Base-by-base conservation (phyloP, 108 stramenopile species). In the Hondaea fermentalgiana region DNA sequence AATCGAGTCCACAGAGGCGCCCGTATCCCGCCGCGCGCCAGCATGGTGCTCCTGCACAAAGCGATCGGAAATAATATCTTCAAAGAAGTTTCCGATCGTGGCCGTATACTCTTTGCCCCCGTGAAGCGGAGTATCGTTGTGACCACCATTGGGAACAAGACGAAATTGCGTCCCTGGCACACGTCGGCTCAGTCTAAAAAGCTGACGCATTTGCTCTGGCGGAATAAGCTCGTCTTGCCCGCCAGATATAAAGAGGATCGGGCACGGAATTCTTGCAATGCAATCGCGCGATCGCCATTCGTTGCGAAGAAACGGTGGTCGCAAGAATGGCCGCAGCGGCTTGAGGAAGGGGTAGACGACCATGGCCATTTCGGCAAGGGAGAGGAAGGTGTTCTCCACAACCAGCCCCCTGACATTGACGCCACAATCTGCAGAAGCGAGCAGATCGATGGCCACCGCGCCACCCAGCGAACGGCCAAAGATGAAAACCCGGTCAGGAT, bases 331-430 rank as follows among this genome's bases (percentile, higher is more conserved):
- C 45, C 25, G n/a, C 51, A 99, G 72, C 21, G 96, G 93, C n/a
- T 94, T 94, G 5, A 97, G 53, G 28, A 95, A 90, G 3, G 98
- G 98, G 94, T 98, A 94, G 44, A 99, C 69, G 89, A 94, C 91
- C 92, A 97, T 97, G 2, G 97, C 98, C 98, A 99, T 99, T 53
- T 92, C 93, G 1, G 96, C 89, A 58, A 99, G 97, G 57, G 92
- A 95, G 12, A 95, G 64, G 88, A 99, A 98, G 29, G 98, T 99
- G 90, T 99, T 99, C 89, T 99, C 98, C 44, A 98, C 95, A 44
- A 98, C 93, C 8, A 99, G 91, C 21, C 96, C 98, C 5, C 94
- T 95, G 58, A 98, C 87, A 55, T 90, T 60, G 14, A 69, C 14
- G 5, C 87, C 87, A 19, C 89, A 58, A 3, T 91, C 89, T 14